Evolutionary conservation across 2,329 filamentous ascomycete species (phyloP).

Genomic region (Curvularia sp.): DNA sequence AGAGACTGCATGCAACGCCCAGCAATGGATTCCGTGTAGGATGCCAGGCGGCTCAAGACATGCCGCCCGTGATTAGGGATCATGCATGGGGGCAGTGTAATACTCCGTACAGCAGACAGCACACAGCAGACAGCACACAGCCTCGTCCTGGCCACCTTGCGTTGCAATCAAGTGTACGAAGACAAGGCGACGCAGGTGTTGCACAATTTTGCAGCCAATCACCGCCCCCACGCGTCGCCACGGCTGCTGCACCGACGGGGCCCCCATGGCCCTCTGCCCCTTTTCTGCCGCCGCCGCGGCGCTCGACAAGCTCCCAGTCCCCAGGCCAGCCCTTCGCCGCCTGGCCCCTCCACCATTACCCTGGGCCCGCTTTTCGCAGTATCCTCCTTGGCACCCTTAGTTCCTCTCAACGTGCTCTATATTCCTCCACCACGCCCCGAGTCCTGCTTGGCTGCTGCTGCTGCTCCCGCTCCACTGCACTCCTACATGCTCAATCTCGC

Average conservation of each 20-base stretch:
- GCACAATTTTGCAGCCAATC: conserved; percentile 29
- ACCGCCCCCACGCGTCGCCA: conserved; percentile 28
- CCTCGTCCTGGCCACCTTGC: too few relatives aligned
- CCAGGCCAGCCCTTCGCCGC: conserved; percentile 8
- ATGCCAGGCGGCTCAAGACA: conserved; percentile 4
- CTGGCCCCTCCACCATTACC: conserved; percentile 13
- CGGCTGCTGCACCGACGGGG: conserved; percentile 5
- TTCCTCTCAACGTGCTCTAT: conserved; percentile 32
- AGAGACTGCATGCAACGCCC: conserved; percentile 13
- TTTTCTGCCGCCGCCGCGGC: conserved; percentile 31
- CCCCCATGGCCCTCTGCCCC: conserved; percentile 28
- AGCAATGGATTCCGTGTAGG: neutral
- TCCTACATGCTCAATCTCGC: conserved; percentile 50
- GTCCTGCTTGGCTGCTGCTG: conserved; percentile 24
- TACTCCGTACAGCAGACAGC: too few relatives aligned
- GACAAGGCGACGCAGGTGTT: conserved; percentile 3
- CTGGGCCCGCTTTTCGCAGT: conserved; percentile 26
- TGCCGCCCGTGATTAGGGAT: too few relatives aligned
- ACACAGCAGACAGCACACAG: too few relatives aligned
- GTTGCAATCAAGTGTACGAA: too few relatives aligned
- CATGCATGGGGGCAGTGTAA: too few relatives aligned
- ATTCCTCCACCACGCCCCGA: conserved; percentile 33
- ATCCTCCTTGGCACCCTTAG: conserved; percentile 38
- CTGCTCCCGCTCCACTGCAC: conserved; percentile 17
- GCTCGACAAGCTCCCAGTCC: conserved; percentile 3